Base-by-base conservation (phyloP, 305 asterid genomes). In the Ajuga reptans region DNA sequence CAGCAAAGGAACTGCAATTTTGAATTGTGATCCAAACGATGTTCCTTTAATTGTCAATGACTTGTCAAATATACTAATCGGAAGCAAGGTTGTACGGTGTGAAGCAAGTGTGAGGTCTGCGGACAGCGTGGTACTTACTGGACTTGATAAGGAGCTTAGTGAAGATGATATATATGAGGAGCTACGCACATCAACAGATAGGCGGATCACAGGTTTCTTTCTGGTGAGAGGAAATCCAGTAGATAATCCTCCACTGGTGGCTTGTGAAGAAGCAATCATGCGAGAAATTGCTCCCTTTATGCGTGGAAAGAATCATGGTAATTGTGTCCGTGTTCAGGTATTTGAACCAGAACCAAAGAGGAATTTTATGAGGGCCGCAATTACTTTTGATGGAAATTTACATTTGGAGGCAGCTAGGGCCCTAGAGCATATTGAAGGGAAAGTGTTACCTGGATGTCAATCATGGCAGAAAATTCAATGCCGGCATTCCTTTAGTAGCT, bases 391-490 rank as follows among this genome's bases (percentile, higher is more conserved):
- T 74, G 95, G 91, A 55, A 84, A 80, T 77, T 81, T 90, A 61
- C 95, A 88, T 79, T 79, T 86, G 82, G 97, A 89, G 81, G 98
- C 95, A 21, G 98, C 97, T 17, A 83, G 69, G 81, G 96, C 97
- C 29, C 80, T 93, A 77, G 95, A 93, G 75, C 88, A 86, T 29
- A 77, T 93, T 29, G 74, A 84, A 14, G 97, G 95, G 63, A 87
- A 82, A 80, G 93, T 78, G 47, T 78, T 93, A 58, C 92, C 87
- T 39, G 95, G 97, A 64, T 84, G 87, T 79, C 75, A 63, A 27
- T 4, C 75, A 0, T 93, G 98, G 97, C 98, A 93, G 87, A 93
- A 86, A 83, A 81, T 93, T 79, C 77, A 71, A 50, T 90, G 97
- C 70, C 84, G 79, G 54, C 87, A 78, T 50, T 21, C 81, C 80